phyloP scores from a whole-genome alignment of 2,329 filamentous ascomycete genomes.

The Arthrinium puccinioides region DNA sequence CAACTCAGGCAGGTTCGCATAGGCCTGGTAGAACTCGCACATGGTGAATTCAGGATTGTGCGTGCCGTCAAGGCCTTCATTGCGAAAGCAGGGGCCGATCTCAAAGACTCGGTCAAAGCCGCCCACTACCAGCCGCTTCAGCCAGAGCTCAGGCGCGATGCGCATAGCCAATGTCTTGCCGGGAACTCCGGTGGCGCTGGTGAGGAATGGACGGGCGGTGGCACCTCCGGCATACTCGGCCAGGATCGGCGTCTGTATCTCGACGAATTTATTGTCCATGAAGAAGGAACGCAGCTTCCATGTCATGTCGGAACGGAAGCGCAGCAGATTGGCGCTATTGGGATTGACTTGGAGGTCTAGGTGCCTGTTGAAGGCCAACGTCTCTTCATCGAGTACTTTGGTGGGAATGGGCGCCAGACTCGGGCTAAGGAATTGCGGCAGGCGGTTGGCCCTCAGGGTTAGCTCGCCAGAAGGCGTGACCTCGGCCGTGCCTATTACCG shows the following conservation, averaged over 20 bases:
- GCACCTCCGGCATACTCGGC: conserved; percentile 80
- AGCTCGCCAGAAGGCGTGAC: conserved; percentile 68
- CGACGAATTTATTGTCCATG: conserved; percentile 64
- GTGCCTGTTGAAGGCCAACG: conserved; percentile 69
- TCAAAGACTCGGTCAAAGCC: conserved; percentile 88
- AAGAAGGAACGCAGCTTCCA: conserved; percentile 69
- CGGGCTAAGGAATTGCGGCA: conserved; percentile 70
- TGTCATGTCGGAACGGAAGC: conserved; percentile 67
- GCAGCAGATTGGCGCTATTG: conserved; percentile 59
- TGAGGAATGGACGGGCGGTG: conserved; percentile 78
- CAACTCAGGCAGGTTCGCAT: conserved; percentile 67
- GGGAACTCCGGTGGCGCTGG: conserved; percentile 67
- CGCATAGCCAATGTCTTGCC: conserved; percentile 67
- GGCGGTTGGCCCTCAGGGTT: conserved; percentile 58
- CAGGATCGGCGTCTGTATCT: conserved; percentile 88
- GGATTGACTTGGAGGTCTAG: conserved; percentile 78
- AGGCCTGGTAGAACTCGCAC: conserved; percentile 93
- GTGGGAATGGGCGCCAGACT: conserved; percentile 73
- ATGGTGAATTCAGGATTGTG: conserved; percentile 98
- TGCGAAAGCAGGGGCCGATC: conserved; percentile 86
- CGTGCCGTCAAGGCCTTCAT: conserved; percentile 83
- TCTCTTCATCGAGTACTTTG: conserved; percentile 62
- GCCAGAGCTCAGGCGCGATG: conserved; percentile 90
- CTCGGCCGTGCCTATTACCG: conserved; percentile 63
- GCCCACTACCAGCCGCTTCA: conserved; percentile 85